Evolutionary conservation across 2,329 filamentous ascomycete genomes (phyloP).

Genomic region (Beauveria caledonica): DNA sequence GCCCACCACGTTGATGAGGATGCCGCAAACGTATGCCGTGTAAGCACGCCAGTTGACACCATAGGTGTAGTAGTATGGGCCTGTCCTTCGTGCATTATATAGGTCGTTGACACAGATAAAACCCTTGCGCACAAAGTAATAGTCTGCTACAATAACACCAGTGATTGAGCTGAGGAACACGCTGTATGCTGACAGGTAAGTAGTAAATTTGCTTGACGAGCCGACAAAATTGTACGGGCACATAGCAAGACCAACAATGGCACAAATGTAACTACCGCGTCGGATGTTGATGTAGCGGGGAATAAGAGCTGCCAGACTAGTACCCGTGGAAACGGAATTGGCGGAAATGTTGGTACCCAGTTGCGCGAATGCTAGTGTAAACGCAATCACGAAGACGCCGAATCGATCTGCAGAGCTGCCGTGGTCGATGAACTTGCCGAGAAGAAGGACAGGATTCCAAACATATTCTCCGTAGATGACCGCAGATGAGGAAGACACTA

Average conservation of each 20-base stretch:
- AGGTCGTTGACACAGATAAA: conserved; percentile 72
- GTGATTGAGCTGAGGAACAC: conserved; percentile 92
- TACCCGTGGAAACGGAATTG: conserved; percentile 76
- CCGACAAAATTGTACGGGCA: conserved; percentile 77
- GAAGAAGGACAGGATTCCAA: conserved; percentile 64
- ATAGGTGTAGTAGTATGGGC: conserved; percentile 64
- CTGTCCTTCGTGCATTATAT: conserved; percentile 60
- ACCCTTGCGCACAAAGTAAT: conserved; percentile 76
- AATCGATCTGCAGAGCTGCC: conserved; percentile 62
- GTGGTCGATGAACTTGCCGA: conserved; percentile 60
- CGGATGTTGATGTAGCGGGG: conserved; percentile 79
- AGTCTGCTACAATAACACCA: conserved; percentile 83
- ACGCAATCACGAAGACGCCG: conserved; percentile 65
- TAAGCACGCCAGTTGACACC: conserved; percentile 83
- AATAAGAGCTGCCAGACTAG: conserved; percentile 71
- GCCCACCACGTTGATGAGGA: conserved; percentile 84
- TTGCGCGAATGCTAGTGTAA: conserved; percentile 68
- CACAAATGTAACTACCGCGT: conserved; percentile 80
- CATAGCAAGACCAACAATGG: conserved; percentile 70
- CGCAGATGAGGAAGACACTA: conserved; percentile 64
- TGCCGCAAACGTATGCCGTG: conserved; percentile 71
- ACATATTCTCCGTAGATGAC: conserved; percentile 60
- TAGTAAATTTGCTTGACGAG: conserved; percentile 74
- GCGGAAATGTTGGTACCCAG: conserved; percentile 82
- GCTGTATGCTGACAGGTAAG: conserved; percentile 83